Conservation (phyloP, 495 filamentous ascomycete genomes). For the Penicillium crystallinum region DNA sequence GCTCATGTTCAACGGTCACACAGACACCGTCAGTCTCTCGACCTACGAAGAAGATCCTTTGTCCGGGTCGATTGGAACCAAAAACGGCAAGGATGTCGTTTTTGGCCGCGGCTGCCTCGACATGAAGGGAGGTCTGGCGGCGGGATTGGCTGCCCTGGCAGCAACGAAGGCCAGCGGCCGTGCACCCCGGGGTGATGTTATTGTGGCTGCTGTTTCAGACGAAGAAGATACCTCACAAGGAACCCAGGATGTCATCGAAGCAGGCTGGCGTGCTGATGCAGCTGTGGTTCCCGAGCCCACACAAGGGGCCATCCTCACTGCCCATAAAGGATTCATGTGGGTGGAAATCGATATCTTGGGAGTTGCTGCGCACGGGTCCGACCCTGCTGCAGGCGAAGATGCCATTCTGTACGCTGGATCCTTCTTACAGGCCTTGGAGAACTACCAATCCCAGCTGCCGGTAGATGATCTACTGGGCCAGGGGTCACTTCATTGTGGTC, state of each 20-base stretch:
- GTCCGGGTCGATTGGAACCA: conserved; percentile 26
- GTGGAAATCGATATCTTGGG: conserved; percentile 42
- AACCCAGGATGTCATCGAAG: conserved; percentile 39
- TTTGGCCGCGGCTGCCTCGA: conserved; percentile 42
- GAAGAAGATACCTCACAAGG: conserved; percentile 44
- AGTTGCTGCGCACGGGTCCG: conserved; percentile 43
- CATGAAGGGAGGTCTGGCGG: conserved; percentile 46
- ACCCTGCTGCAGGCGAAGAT: conserved; percentile 35
- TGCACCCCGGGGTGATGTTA: conserved; percentile 35
- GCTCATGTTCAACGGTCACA: conserved; percentile 48
- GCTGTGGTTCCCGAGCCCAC: conserved; percentile 43
- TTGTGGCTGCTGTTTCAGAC: conserved; percentile 45
- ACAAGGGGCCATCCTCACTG: conserved; percentile 25
- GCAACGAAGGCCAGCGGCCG: conserved; percentile 23
- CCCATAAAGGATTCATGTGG: conserved; percentile 48
- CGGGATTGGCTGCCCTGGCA: conserved; percentile 32
- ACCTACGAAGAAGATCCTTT: conserved; percentile 42
- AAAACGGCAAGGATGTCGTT: conserved; percentile 31
- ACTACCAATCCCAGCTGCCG: conserved; percentile 29
- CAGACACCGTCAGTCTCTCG: conserved; percentile 42
- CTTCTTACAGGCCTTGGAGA: conserved; percentile 37
- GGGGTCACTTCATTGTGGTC: conserved; percentile 38
- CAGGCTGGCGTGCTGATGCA: conserved; percentile 45
- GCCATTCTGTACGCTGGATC: conserved; percentile 41
- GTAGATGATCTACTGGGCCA: conserved; percentile 28